Base-by-base conservation (phyloP, 2,329 filamentous ascomycete genomes). In the Apiospora malaysiana region DNA sequence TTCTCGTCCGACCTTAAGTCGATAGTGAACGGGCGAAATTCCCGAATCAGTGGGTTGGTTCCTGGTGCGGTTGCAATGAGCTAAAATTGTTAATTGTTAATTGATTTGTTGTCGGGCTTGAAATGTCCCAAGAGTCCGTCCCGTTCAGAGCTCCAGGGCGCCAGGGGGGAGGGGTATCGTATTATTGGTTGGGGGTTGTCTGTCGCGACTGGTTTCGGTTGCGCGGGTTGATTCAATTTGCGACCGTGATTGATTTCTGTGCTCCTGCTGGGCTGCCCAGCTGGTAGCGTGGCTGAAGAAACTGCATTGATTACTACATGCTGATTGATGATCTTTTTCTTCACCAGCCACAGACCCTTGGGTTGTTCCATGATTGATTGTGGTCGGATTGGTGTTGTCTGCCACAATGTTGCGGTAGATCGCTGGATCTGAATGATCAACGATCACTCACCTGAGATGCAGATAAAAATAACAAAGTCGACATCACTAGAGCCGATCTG, bases 381-480 rank as follows among this genome's bases (percentile, higher is more conserved):
- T 63, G 56, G 51, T 59, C 12, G 51, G 51, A 37, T 59, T 59
- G 51, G 32, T 63, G 32, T 63, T 63, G 3, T 40, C 27, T 63
- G 56, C 56, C 56, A 63, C 56, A 63, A 63, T 21, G 56, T 63
- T 40, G 56, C 27, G 56, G 56, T 40, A 63, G 56, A 63, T 63
- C 56, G 56, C 56, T 63, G 56, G 56, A 63, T 63, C 56, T 63
- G 8, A 63, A 40, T 63, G 56, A 63, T 63, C 56, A 63, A 63
- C 56, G 56, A 63, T 63, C 56, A 40, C 56, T 63, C 56, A 63
- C 56, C 56, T 63, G 56, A 63, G 56, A 63, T 63, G 32, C 27
- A 63, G 56, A 63, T 63, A 63, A 63, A 63, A 63, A 63, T 63
- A 63, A 63, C 56, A 63, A 63, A 63, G 27, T 40, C 56, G 56